Conservation (phyloP, 768 basidiomycete genomes). For the Tulasnella sp. region DNA sequence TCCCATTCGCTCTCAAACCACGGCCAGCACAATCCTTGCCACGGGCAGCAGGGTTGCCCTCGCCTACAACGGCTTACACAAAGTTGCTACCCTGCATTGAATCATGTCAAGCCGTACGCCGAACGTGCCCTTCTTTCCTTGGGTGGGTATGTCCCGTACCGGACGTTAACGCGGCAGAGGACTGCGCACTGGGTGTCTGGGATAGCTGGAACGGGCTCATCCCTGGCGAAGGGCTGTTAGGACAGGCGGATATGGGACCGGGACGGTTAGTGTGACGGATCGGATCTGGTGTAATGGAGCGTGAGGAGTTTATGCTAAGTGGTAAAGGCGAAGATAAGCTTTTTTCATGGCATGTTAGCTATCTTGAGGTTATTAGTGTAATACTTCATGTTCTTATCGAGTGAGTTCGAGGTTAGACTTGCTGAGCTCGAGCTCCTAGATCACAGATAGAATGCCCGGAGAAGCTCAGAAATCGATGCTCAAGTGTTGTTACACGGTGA, state of each 20-base stretch:
- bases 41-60: conserved; percentile 59
- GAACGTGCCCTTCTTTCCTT: conserved; percentile 75
- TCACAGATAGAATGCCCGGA: too few relatives aligned
- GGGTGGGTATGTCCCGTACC: conserved; percentile 68
- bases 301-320: not conserved
- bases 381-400: too few relatives aligned
- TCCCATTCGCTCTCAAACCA: conserved; percentile 25
- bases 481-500: too few relatives aligned
- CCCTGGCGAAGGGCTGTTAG: conserved; percentile 48
- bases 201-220: conserved; percentile 57
- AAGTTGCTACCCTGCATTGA: conserved; percentile 79
- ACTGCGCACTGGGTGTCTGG: conserved; percentile 77
- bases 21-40: not conserved
- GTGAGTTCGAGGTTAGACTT: too few relatives aligned
- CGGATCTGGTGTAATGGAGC: conserved; percentile 57
- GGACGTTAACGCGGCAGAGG: conserved; percentile 63
- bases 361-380: too few relatives aligned
- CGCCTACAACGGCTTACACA: conserved; percentile 53
- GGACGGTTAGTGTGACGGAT: conserved; percentile 62
- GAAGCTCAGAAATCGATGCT: too few relatives aligned
- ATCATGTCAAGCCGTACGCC: conserved; percentile 57
- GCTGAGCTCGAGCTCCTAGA: too few relatives aligned
- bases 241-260: conserved; percentile 16
- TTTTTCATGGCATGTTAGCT: too few relatives aligned
- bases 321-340: too few relatives aligned